phyloP scores from a whole-genome alignment of 495 filamentous ascomycete genomes.

The Apiosordaria backusii region DNA sequence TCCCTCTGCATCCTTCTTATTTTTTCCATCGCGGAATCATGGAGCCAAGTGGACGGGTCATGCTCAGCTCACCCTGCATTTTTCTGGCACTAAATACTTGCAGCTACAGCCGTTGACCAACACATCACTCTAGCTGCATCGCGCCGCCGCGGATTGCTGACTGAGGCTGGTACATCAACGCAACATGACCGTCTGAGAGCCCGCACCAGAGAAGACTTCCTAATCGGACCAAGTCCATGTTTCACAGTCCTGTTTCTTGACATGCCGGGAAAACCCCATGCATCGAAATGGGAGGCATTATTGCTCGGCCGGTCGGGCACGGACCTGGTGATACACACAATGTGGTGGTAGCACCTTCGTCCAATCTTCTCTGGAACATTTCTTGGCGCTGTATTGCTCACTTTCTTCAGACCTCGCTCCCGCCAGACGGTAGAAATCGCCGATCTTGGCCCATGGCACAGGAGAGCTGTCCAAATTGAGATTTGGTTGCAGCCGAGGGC shows the following conservation, averaged over 20 bases:
- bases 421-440: neutral
- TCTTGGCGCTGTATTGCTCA: neutral
- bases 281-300: neutral
- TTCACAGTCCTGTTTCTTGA: neutral
- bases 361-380: neutral
- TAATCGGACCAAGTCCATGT: neutral
- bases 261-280: neutral
- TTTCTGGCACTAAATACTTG: neutral
- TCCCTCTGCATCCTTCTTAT: neutral
- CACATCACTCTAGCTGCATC: neutral
- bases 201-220: neutral
- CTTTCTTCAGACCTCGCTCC: neutral
- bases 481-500: neutral
- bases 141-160: neutral
- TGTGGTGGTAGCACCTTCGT: neutral
- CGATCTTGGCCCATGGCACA: neutral
- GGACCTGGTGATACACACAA: neutral
- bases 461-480: neutral
- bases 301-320: neutral
- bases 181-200: too few relatives aligned
- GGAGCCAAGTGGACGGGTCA: neutral
- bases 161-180: too few relatives aligned
- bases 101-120: neutral
- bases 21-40: neutral
- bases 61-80: neutral